Evolutionary conservation across 1,284 basidiomycete species (phyloP), one percentile per base, ranked within the genome.

Genomic region (Ganoderma boninense): DNA sequence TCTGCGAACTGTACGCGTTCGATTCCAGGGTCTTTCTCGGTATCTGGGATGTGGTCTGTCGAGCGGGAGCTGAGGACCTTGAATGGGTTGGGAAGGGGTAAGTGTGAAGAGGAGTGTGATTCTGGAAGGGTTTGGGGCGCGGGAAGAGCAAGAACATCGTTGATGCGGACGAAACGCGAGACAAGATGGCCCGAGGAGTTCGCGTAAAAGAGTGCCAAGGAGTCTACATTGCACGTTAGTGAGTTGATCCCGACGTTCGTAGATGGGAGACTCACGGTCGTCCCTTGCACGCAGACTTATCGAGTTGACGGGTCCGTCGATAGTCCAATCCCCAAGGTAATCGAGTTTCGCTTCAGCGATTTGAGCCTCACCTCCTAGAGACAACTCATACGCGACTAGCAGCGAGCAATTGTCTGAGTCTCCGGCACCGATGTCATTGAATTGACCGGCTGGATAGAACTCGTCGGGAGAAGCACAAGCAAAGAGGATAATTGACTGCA

Each of bases 11-110:
- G 75, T 62, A 71, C 57, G 26, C 68, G 62, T 32, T 65, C 64
- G 64, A 65, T 23, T 2, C 29, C 18, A 1, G 63, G 67, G 6
- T 73, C 69, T n/a, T 68, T 68, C 20, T 70, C 69, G 1, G 74
- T 69, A 20, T 69, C 70, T 10, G 78, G 68, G 16, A 85, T 69
- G 66, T 82, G 79, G 44, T 89, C 88, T 1, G 81, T 70, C 35
- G 85, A 82, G 14, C 75, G 77, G 66, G 78, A 76, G 73, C 84
- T 83, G n/a, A 87, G 82, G 2, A 82, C 79, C 75, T 89, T 93
- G 82, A 92, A 89, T 2, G 89, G 85, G 70, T 88, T 90, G 13
- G 88, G 83, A 32, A 89, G 79, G 14, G 82, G 81, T 32, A 82
- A 74, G 13, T 78, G 71, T 13, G 69, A 69, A 23, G 67, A 77